phyloP scores from a whole-genome alignment of 441 rosid species.

The Adansonia rubrostipa region DNA sequence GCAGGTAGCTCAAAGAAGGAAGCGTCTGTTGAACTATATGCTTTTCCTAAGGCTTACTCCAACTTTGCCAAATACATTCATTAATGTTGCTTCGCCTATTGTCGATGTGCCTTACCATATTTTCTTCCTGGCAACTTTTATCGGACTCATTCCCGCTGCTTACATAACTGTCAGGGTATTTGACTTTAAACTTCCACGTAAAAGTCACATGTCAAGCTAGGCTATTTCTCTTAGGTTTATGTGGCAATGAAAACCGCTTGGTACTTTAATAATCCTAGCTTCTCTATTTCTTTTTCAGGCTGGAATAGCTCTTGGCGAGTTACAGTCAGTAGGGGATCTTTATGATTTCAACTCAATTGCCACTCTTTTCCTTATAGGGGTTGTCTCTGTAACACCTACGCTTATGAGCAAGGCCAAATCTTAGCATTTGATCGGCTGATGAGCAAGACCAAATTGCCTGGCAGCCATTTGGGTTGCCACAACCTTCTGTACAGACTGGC shows the following conservation, averaged over 20 bases:
- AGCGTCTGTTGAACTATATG: slow-evolving; percentile 76
- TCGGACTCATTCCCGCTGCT: slow-evolving; percentile 90
- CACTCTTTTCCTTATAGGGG: slow-evolving; percentile 74
- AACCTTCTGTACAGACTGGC: slow-evolving; percentile 39
- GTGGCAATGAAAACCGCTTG: neutral
- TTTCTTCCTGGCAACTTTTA: slow-evolving; percentile 77
- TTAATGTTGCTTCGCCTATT: slow-evolving; percentile 90
- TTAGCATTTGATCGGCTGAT: slow-evolving; percentile 20
- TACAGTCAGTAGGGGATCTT: slow-evolving; percentile 76
- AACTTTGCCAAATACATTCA: slow-evolving; percentile 85
- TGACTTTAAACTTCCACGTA: neutral
- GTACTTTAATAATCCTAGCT: neutral
- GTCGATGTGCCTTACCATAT: slow-evolving; percentile 86
- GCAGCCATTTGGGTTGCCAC: slow-evolving; percentile 4
- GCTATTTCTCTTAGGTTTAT: neutral
- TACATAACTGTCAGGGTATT: slow-evolving; percentile 84
- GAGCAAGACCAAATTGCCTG: neutral
- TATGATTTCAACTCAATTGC: slow-evolving; percentile 84
- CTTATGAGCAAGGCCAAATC: slow-evolving; percentile 61
- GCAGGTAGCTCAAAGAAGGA: slow-evolving; percentile 78
- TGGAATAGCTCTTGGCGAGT: slow-evolving; percentile 86
- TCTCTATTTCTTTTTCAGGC: slow-evolving; percentile 53
- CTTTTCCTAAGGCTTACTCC: slow-evolving; percentile 92
- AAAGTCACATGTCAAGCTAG: neutral
- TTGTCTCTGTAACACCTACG: slow-evolving; percentile 77